phyloP scores from a whole-genome alignment of 1,284 basidiomycete genomes.

The Apiotrichum siamense region DNA sequence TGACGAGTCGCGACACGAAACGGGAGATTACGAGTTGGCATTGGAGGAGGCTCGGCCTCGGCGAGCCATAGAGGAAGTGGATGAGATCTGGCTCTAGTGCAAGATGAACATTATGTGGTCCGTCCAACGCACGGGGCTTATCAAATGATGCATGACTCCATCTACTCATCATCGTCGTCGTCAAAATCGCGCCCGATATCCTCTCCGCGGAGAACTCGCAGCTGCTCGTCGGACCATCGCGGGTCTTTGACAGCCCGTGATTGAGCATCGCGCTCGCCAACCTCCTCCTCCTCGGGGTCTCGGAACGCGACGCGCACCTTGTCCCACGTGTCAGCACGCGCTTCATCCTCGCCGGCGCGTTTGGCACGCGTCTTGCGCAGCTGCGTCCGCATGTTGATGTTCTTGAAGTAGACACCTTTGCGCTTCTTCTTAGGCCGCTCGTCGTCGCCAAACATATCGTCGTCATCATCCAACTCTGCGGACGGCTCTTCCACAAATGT shows the following conservation, averaged over 20 bases:
- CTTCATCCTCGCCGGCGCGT: slow-evolving; percentile 18
- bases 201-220: not conserved
- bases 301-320: slow-evolving; percentile 35
- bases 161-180: not conserved
- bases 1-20: slow-evolving; percentile 21
- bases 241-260: slow-evolving; percentile 25
- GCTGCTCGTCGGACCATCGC: slow-evolving; percentile 28
- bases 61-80: not conserved
- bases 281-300: slow-evolving; percentile 22
- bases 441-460: slow-evolving; percentile 12
- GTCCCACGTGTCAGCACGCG: slow-evolving; percentile 28
- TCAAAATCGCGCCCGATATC: not conserved
- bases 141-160: not conserved
- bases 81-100: not conserved
- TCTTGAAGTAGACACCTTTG: slow-evolving; percentile 78
- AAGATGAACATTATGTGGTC: not conserved
- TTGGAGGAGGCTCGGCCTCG: not conserved
- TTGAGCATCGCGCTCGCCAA: slow-evolving; percentile 8
- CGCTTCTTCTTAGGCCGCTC: slow-evolving; percentile 37
- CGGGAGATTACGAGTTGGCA: not conserved
- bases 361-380: slow-evolving; percentile 68
- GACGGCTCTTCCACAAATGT: slow-evolving; percentile 57
- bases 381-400: slow-evolving; percentile 74
- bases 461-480: slow-evolving; percentile 1
- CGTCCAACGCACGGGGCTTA: not conserved